Percentiles rank a stretch among this genome's conserved stretches.
Conservation (phyloP, 208 protist species). For the Endotrypanum monterogeii region DNA sequence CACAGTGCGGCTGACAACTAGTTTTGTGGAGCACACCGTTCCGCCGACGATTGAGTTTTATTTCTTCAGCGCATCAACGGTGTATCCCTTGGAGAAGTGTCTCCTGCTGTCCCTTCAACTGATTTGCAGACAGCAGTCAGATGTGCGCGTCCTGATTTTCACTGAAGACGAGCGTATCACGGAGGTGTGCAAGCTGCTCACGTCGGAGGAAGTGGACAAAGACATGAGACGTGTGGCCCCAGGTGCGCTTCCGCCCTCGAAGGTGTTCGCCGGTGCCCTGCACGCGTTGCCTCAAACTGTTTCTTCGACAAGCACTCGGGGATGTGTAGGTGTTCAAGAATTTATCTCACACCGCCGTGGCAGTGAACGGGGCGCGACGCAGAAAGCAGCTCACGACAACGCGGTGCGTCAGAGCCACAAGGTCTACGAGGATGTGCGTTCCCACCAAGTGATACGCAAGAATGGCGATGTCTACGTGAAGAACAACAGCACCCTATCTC, state of each 20-base stretch:
- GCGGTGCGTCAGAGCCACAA: constrained; percentile 3
- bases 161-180: constrained; percentile 42
- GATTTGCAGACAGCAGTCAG: constrained; percentile 61
- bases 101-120: constrained; percentile 67
- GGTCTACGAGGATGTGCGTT: constrained; percentile 32
- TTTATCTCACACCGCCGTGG: neutral
- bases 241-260: constrained; percentile 2
- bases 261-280: constrained; percentile 15
- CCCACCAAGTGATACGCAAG: constrained; percentile 43
- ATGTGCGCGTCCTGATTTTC: constrained; percentile 82
- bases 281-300: constrained; percentile 16
- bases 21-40: constrained; percentile 88
- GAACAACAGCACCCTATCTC: constrained; percentile 70
- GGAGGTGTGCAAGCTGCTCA: constrained; percentile 42
- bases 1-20: constrained; percentile 87
- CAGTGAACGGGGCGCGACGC: too few species aligned
- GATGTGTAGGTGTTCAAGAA: neutral
- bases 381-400: neutral
- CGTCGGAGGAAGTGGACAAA: constrained; percentile 14
- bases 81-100: constrained; percentile 43
- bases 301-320: neutral
- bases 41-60: constrained; percentile 82
- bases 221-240: constrained; percentile 19
- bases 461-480: constrained; percentile 72
- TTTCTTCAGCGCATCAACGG: constrained; percentile 53